Base-by-base conservation (phyloP, 2,329 filamentous ascomycete species). In the Verticillium tricorpus region DNA sequence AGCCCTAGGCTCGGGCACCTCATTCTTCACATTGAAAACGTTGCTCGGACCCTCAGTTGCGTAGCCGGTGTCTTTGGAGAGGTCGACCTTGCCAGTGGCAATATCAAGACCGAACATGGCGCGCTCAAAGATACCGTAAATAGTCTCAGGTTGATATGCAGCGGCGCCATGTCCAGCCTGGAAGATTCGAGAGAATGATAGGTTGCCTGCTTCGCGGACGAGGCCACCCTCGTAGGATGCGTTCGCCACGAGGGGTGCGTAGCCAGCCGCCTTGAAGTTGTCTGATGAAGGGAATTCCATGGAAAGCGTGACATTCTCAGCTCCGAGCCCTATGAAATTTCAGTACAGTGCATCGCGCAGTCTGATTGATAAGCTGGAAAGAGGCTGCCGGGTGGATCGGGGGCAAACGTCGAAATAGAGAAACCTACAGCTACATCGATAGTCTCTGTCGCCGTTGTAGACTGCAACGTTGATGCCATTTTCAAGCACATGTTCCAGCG, bases 191-290 rank as follows among this genome's bases (percentile, higher is more conserved):
- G 80, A 80, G 69, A 87, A 86, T 2, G 80, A 83, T 54, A 86
- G 78, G 63, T 89, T 89, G 2, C 87, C 88, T 64, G 83, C 85
- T 69, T 91, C 87, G 1, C 88, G 80, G 0, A 89, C 88, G 56
- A 83, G 80, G 11, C 89, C 89, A 31, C 82, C 87, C 71, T 82
- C 81, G 71, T 85, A 85, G 5, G 79, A 76, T 2, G 76, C 77
- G 66, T 89, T 86, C 8, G 86, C 83, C 17, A 83, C 75, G 60
- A 93, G 81, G 5, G 85, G 81, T 0, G 84, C 80, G 69, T 92
- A 92, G 0, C 88, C 89, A 1, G 89, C 85, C 0, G 74, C 68
- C 2, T 78, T 76, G 72, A 92, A 92, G 17, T 71, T 69, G 1
- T 81, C 79, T 68, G 90, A 90, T 2, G 86, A 85, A 1, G 87